Evolutionary conservation across 305 asterid species (phyloP).

Genomic region (Plantago coronopus): DNA sequence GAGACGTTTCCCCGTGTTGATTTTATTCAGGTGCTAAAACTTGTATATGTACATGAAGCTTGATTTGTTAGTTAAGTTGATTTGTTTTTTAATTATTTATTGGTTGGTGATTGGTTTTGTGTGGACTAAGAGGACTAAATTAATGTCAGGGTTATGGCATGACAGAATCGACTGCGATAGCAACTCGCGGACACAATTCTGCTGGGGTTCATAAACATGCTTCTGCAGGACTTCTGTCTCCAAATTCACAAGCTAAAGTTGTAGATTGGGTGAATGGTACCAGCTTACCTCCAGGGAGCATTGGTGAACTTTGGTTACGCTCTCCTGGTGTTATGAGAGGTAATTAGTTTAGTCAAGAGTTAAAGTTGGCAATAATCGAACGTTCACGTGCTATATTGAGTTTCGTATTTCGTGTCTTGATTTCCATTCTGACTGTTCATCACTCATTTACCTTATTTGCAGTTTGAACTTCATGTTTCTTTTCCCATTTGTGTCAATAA

Average conservation of each 20-base stretch:
- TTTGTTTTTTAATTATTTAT: background rate
- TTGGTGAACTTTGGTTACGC: conserved; percentile 66
- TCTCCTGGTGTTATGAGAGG: conserved; percentile 68
- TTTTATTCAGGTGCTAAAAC: conserved; percentile 62
- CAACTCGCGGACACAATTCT: conserved; percentile 68
- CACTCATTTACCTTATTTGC: too few species aligned
- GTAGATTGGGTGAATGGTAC: conserved; percentile 62
- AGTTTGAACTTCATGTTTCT: too few species aligned
- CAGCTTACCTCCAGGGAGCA: conserved; percentile 47
- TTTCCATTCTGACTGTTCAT: too few species aligned
- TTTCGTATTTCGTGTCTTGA: too few species aligned
- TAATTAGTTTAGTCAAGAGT: conserved; percentile 16
- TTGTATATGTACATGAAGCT: background rate
- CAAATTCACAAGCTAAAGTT: conserved; percentile 65
- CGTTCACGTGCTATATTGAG: too few species aligned
- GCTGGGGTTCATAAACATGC: conserved; percentile 35
- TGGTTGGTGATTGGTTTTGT: background rate
- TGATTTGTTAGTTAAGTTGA: background rate
- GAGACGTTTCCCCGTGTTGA: conserved; percentile 62
- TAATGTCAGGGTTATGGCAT: conserved; percentile 71
- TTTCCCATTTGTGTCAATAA: too few species aligned
- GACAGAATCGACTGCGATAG: conserved; percentile 80
- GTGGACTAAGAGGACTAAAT: background rate
- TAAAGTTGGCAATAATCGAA: background rate
- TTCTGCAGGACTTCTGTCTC: conserved; percentile 62